Evolutionary conservation across 2,329 filamentous ascomycete species (phyloP), one percentile per base, ranked within the genome.

Genomic region (Penicillium carneum): DNA sequence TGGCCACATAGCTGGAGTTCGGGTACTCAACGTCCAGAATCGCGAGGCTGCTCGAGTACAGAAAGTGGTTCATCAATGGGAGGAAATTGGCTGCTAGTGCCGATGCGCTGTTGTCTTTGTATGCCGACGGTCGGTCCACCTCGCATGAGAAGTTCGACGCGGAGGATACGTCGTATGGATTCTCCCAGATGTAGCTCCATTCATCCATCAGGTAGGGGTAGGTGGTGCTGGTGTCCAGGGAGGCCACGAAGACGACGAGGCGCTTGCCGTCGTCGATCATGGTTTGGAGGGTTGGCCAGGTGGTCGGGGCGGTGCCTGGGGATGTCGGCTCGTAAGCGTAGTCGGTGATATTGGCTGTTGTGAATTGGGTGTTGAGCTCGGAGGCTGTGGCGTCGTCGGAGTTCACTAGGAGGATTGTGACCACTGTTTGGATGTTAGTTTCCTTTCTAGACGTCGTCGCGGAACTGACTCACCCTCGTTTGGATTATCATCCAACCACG

Each of bases 51-150:
- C 73, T 77, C 59, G 83, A 79, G 80, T 93, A 88, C 55, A 90
- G 84, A 81, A 95, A 94, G 79, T 95, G 91, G 81, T 95, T 95
- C 80, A 91, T 84, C 10, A 95, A 81, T 29, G 90, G 87, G 74
- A 95, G 83, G 69, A 87, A 84, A 67, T 85, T 85, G 1, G 82
- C 81, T 0, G 80, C 72, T 29, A 90, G 72, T 1, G 89, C 90
- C 1, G 74, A 64, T 4, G 74, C 62, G 1, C 81, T 70, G 16
- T 83, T 71, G 50, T 83, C 83, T 23, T 77, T 74, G 36, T 88
- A 78, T 6, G 76, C 75, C 0, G 83, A 76, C 0, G 91, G 91
- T 0, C 91, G 87, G 71, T 90, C 82, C 4, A 91, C 83, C 0
- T 82, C 84, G 81, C 91, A 95, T 75, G 88, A 88, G 82, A 93